Percentiles rank a stretch among this genome's conserved stretches.
Conservation (phyloP, 257 asterid genomes). For the Lycium ferocissimum region DNA sequence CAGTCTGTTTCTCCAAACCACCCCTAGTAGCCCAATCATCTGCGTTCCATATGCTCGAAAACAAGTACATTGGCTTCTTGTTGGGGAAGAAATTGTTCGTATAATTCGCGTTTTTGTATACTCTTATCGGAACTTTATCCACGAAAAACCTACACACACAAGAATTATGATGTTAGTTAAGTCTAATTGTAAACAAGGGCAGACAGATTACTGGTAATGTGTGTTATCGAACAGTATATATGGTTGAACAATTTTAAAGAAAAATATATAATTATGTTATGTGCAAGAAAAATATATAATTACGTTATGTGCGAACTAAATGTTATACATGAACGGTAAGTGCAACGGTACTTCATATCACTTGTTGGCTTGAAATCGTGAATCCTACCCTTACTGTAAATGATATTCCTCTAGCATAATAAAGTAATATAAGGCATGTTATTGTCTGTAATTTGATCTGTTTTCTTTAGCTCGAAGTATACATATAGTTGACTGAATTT, state of each 20-base stretch:
- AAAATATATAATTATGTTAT: no score
- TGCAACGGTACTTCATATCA: neutral
- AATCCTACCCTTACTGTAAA: no score
- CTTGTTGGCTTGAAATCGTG: neutral
- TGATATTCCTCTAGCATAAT: no score
- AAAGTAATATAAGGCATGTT: no score
- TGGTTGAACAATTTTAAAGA: no score
- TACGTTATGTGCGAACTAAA: neutral
- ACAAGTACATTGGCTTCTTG: conserved; percentile 84
- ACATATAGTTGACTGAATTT: no score
- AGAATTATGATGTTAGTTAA: neutral
- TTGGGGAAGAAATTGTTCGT: conserved; percentile 87
- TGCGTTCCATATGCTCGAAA: conserved; percentile 96
- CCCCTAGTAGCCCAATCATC: conserved; percentile 99
- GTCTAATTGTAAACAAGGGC: neutral
- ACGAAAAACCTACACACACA: conserved; percentile 62
- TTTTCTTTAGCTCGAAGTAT: no score
- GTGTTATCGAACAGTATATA: neutral
- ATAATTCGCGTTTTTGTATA: conserved; percentile 87
- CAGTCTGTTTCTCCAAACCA: conserved; percentile 92
- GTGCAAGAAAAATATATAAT: no score
- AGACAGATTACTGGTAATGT: neutral
- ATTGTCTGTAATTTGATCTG: no score
- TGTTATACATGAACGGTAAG: no score
- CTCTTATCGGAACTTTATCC: conserved; percentile 75